Base-by-base conservation (phyloP, 352 stramenopile genomes). In the Sclerospora graminicola region DNA sequence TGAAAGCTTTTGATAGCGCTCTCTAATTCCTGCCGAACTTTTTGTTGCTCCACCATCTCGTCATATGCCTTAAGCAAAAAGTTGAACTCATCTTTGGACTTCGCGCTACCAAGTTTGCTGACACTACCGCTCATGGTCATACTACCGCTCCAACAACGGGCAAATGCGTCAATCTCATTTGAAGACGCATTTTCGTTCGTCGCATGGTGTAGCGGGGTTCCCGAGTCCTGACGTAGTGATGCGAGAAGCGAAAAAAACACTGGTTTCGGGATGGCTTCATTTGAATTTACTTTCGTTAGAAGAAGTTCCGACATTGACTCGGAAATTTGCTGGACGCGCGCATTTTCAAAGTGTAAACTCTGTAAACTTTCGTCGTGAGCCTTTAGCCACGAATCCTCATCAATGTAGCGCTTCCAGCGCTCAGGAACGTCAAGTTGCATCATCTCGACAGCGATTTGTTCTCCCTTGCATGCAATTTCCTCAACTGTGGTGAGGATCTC, bases 1-100 rank as follows among this genome's bases (percentile, higher is more conserved):
- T 62, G 51, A 20, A 67, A 66, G 23, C 45, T 51, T 15, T 68
- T 51, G 8, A 87, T 77, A 1, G 71, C 65, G 18, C 32, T 36
- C n/a, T 69, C 60, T 16, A 87, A 31, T 18, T 68, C 71, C 7
- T 56, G 39, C 13, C 78, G 70, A 37, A 87, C 59, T 20, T 75
- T 54, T 5, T 80, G 54, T 35, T 82, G 69, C 45, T 72, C 57
- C 5, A 55, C 46, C 13, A 83, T 60, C 35, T 84, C 72, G 23
- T 84, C 75, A 42, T 73, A 87, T 4, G 70, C 69, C 40, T 79
- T 76, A 7, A 84, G 45, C 16, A 87, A 64, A 38, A 84, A 87
- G 11, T 52, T 66, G 41, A 81, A 81, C 37, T 84, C 75, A 29
- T 87, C 75, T 29, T 81, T 82, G 38, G 43, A 53, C 45, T 63